Evolutionary conservation across 2,329 filamentous ascomycete species (phyloP), one percentile per base, ranked within the genome.

Genomic region (Dryadomyces quercivorus): DNA sequence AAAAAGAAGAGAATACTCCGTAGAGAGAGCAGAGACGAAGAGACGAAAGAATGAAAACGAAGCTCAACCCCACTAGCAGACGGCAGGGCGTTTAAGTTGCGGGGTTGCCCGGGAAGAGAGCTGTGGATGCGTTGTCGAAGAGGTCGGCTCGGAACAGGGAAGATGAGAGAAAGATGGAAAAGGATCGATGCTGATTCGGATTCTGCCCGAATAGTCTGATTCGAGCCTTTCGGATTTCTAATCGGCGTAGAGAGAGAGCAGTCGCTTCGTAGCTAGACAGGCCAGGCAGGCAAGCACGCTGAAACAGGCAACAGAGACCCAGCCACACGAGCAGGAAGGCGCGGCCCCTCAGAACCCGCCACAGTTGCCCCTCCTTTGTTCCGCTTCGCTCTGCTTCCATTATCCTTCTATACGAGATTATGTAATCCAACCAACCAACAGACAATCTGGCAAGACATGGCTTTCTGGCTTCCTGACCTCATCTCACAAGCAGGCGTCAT

Each of bases 11-110:
- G 12, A 42, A 42, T 13, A 7, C 36, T 13, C 8, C 36, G 8
- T 38, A 38, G 36, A 31, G 34, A 15, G 12, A 42, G 10, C 26
- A 31, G 26, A 31, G n/a, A 44, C 42, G n/a, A 9, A 16, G 9
- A 9, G 42, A n/a, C n/a, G n/a, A n/a, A n/a, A 7, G 12, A 44
- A 44, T n/a, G 42, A 3, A 20, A 38, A 54, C 44, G 36, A 50
- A 53, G 52, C 40, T 56, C 52, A 51, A 55, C 42, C 51, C 50
- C 50, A 16, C 50, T 40, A 52, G 51, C 44, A 21, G 48, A 34
- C 18, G 40, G 31, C 18, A 38, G 12, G 44, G 53, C 40, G 20
- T 54, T 48, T 36, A 45, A 38, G 42, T 45, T 55, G 55, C 55
- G 57, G 55, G 55, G 55, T 55, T 43, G 7, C 8, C 8, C 31